Percentiles rank a stretch among this genome's conserved stretches.
Conservation (phyloP, 1,284 basidiomycete species). For the Boletus semigastroideus region DNA sequence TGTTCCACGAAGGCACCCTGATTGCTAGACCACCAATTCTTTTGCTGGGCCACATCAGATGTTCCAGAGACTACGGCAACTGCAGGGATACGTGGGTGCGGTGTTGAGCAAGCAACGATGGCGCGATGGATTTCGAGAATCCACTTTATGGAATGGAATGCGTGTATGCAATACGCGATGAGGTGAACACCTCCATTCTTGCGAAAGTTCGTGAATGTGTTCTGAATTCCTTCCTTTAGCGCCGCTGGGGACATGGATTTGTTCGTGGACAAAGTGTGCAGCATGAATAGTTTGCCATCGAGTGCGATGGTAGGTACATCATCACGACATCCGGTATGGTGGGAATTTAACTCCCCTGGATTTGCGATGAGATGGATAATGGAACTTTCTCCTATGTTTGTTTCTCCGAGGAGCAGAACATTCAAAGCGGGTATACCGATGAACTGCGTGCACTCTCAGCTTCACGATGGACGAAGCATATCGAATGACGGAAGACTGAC, state of each 20-base stretch:
- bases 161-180: constrained; percentile 25
- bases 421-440: constrained; percentile 10
- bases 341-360: constrained; percentile 2
- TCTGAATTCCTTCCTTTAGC: constrained; percentile 7
- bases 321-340: not conserved
- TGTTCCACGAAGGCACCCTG: constrained; percentile 5
- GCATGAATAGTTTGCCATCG: constrained; percentile 18
- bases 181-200: constrained; percentile 19
- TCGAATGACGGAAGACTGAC: constrained; percentile 8
- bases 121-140: constrained; percentile 11
- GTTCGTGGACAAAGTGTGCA: constrained; percentile 9
- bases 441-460: constrained; percentile 14
- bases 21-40: constrained; percentile 24
- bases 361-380: constrained; percentile 19
- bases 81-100: constrained; percentile 5
- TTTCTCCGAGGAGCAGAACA: constrained; percentile 28
- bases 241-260: constrained; percentile 1
- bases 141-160: constrained; percentile 15
- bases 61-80: constrained; percentile 24
- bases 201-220: constrained; percentile 12
- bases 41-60: constrained; percentile 10
- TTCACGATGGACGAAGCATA: not conserved
- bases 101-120: constrained; percentile 5
- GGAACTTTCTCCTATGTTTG: constrained; percentile 16
- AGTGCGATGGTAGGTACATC: constrained; percentile 12